Conservation (phyloP, 768 basidiomycete species). For the Daedalea quercina region DNA sequence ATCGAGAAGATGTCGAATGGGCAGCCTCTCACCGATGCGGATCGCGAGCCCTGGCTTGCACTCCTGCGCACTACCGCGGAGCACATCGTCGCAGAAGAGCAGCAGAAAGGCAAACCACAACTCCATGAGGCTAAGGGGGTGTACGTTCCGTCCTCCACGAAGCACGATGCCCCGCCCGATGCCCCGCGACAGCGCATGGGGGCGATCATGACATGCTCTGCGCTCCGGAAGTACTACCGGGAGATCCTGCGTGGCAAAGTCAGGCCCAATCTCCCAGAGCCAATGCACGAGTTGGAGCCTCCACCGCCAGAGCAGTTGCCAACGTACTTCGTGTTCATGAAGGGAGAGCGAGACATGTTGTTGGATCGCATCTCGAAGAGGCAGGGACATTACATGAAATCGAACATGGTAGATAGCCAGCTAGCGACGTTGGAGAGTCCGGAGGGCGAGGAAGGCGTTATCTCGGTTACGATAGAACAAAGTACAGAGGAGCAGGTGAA, state of each 20-base stretch:
- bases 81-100: slow-evolving; percentile 26
- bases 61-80: slow-evolving; percentile 63
- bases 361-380: slow-evolving; percentile 58
- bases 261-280: slow-evolving; percentile 18
- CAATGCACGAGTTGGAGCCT: slow-evolving; percentile 14
- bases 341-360: slow-evolving; percentile 50
- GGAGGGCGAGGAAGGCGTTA: slow-evolving; percentile 58
- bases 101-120: slow-evolving; percentile 1
- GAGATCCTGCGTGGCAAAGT: slow-evolving; percentile 65
- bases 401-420: slow-evolving; percentile 76
- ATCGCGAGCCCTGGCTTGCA: slow-evolving; percentile 83
- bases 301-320: slow-evolving; percentile 23
- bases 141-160: slow-evolving; percentile 3
- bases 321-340: slow-evolving; percentile 80
- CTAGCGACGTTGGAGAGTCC: slow-evolving; percentile 66
- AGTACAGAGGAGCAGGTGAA: slow-evolving; percentile 51
- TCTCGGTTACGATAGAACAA: slow-evolving; percentile 48
- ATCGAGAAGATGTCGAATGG: slow-evolving; percentile 85
- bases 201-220: slow-evolving; percentile 83
- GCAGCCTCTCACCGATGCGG: slow-evolving; percentile 68
- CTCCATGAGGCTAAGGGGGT: neutral
- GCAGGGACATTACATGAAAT: slow-evolving; percentile 79
- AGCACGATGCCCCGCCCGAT: neutral
- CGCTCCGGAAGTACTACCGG: slow-evolving; percentile 77
- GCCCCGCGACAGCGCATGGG: slow-evolving; percentile 28